phyloP scores from a whole-genome alignment of 176 grass and related monocot genomes.

The Avena atlantica region DNA sequence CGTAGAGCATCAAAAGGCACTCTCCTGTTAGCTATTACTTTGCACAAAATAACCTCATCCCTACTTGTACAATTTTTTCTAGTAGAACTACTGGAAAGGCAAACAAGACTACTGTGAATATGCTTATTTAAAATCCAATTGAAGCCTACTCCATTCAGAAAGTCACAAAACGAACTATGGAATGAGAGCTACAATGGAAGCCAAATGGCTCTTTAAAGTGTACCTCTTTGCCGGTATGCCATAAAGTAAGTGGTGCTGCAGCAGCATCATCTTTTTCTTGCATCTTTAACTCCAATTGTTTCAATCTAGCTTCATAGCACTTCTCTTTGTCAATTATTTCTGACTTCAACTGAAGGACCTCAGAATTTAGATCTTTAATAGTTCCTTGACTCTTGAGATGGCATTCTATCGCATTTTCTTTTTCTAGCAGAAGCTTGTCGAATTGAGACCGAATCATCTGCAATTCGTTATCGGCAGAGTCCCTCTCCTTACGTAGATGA shows the following conservation, averaged over 20 bases:
- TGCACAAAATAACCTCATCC: too few relatives aligned
- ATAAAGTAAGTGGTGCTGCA: slow-evolving; percentile 49
- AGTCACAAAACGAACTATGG: not conserved
- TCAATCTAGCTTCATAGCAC: slow-evolving; percentile 49
- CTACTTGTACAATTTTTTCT: too few relatives aligned
- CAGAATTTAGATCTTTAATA: slow-evolving; percentile 46
- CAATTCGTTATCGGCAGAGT: slow-evolving; percentile 45
- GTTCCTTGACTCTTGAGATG: slow-evolving; percentile 42
- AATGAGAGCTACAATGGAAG: not conserved
- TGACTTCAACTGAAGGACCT: slow-evolving; percentile 62
- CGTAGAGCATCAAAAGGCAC: not conserved
- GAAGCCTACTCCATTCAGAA: not conserved
- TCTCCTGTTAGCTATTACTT: not conserved
- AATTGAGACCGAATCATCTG: slow-evolving; percentile 50
- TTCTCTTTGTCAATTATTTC: slow-evolving; percentile 65
- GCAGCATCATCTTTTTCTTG: slow-evolving; percentile 41
- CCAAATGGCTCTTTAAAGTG: not conserved
- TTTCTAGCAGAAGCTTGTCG: slow-evolving; percentile 51
- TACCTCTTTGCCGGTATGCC: slow-evolving; percentile 78
- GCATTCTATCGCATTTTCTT: slow-evolving; percentile 38
- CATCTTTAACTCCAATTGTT: slow-evolving; percentile 61
- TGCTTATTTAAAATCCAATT: slow-evolving; percentile 8
- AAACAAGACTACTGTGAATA: not conserved
- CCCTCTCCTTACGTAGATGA: slow-evolving; percentile 58
- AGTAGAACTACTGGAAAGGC: not conserved